A percentile compares a stretch with the other conserved stretches of the same genome.
Conservation (phyloP, 2,329 filamentous ascomycete genomes). For the Amylocarpus encephaloides region DNA sequence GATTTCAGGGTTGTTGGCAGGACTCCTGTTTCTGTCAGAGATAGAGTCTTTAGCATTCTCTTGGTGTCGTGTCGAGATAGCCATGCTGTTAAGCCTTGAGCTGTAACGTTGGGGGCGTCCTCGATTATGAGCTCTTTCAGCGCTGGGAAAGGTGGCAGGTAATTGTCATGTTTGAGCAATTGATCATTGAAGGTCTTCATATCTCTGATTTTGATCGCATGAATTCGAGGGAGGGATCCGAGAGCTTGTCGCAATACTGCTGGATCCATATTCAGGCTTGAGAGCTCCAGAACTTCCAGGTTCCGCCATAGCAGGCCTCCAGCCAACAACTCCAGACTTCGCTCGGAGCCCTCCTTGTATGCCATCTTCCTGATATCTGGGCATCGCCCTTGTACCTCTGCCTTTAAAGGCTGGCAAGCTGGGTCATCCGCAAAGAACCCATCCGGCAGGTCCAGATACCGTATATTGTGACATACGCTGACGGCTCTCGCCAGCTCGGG, state of each 20-base stretch:
- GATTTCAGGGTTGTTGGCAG: conserved; percentile 39
- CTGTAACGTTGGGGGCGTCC: conserved; percentile 65
- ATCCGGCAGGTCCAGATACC: conserved; percentile 85
- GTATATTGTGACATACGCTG: conserved; percentile 75
- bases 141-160: conserved; percentile 66
- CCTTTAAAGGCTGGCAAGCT: conserved; percentile 65
- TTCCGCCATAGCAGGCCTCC: conserved; percentile 60
- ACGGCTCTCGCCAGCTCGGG: conserved; percentile 79
- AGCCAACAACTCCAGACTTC: conserved; percentile 64
- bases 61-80: conserved; percentile 55
- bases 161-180: conserved; percentile 60
- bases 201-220: conserved; percentile 67
- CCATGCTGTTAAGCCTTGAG: conserved; percentile 62
- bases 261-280: conserved; percentile 62
- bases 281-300: conserved; percentile 68
- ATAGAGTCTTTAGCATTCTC: conserved; percentile 59
- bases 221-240: conserved; percentile 57
- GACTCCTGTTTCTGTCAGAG: conserved; percentile 66
- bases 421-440: conserved; percentile 79
- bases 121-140: conserved; percentile 68
- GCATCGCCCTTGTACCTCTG: conserved; percentile 80
- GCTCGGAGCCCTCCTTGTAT: conserved; percentile 72
- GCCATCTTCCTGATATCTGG: conserved; percentile 83
- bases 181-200: conserved; percentile 68
- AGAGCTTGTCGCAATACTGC: conserved; percentile 65